Percentiles rank a stretch among this genome's conserved stretches.
Evolutionary conservation across 2,329 filamentous ascomycete genomes (phyloP).

Genomic region (Pseudonectria buxi): DNA sequence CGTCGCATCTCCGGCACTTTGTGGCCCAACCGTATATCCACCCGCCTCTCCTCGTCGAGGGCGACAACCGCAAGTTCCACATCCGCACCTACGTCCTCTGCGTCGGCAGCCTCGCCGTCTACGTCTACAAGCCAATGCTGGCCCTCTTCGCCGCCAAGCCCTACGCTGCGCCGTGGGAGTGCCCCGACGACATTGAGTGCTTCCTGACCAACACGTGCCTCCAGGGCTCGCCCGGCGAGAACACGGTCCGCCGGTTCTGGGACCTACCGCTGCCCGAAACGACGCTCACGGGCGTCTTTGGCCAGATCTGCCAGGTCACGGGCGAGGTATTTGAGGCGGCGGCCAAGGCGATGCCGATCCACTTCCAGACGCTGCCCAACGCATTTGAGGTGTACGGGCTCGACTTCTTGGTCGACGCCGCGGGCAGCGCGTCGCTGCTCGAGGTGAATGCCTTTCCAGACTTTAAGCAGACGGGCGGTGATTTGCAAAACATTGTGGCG

Average conservation of each 20-base stretch:
- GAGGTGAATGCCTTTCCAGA: slow-evolving; percentile 97
- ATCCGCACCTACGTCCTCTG: slow-evolving; percentile 87
- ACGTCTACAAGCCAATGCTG: slow-evolving; percentile 86
- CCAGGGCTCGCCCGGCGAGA: slow-evolving; percentile 55
- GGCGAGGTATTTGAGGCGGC: slow-evolving; percentile 82
- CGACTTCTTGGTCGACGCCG: slow-evolving; percentile 75
- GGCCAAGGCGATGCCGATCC: slow-evolving; percentile 72
- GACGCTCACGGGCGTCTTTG: slow-evolving; percentile 59
- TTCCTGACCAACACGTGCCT: slow-evolving; percentile 96
- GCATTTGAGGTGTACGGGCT: slow-evolving; percentile 89
- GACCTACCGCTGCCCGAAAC: slow-evolving; percentile 42
- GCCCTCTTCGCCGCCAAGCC: slow-evolving; percentile 77
- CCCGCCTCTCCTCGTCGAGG: slow-evolving; percentile 64
- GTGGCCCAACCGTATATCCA: slow-evolving; percentile 93
- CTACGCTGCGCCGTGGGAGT: slow-evolving; percentile 60
- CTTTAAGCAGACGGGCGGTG: slow-evolving; percentile 86
- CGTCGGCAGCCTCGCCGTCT: slow-evolving; percentile 68
- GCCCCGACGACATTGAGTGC: slow-evolving; percentile 50
- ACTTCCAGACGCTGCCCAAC: slow-evolving; percentile 85
- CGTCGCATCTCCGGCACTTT: slow-evolving; percentile 91
- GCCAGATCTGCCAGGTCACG: slow-evolving; percentile 67
- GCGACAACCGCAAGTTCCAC: slow-evolving; percentile 80
- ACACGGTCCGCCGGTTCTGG: slow-evolving; percentile 71
- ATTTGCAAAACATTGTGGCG: slow-evolving; percentile 63
- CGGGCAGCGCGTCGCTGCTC: slow-evolving; percentile 64